Conservation (phyloP, 257 asterid genomes). For the Nicotiana tabacum region DNA sequence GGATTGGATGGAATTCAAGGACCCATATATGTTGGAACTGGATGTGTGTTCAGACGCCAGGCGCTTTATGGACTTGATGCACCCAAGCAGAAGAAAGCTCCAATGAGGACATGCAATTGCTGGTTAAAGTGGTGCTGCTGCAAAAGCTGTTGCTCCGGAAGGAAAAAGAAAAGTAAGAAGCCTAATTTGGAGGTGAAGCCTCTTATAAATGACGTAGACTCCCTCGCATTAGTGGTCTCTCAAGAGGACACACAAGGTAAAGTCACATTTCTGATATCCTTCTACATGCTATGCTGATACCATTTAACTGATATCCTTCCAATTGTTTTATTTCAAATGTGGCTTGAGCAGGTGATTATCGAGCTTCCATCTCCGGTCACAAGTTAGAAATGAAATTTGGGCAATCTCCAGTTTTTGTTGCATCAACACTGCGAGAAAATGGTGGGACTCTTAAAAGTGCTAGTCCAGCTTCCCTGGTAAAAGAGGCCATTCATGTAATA, state of each 20-base stretch:
- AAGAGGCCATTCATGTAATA: slow-evolving; percentile 36
- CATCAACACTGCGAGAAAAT: slow-evolving; percentile 22
- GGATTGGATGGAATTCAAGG: slow-evolving; percentile 40
- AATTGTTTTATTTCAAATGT: not conserved
- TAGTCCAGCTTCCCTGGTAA: slow-evolving; percentile 23
- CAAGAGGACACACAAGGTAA: slow-evolving; percentile 9
- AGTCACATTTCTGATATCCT: not conserved
- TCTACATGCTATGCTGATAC: not conserved
- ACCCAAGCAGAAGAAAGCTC: slow-evolving; percentile 25
- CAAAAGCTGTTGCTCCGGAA: not conserved
- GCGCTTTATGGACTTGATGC: slow-evolving; percentile 34
- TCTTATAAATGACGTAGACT: not conserved
- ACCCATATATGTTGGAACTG: slow-evolving; percentile 39
- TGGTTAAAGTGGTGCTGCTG: slow-evolving; percentile 24
- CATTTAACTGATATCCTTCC: not conserved
- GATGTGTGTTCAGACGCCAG: slow-evolving; percentile 30
- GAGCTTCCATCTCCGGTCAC: slow-evolving; percentile 9
- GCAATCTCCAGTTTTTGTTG: slow-evolving; percentile 28
- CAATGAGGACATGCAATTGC: slow-evolving; percentile 23
- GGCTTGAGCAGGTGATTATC: slow-evolving; percentile 17
- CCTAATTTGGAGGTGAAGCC: slow-evolving; percentile 11
- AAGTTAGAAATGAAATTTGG: slow-evolving; percentile 31
- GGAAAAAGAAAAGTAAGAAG: slow-evolving; percentile 18
- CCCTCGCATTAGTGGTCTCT: slow-evolving; percentile 5
- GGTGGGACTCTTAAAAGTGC: slow-evolving; percentile 21